Evolutionary conservation across 2,329 filamentous ascomycete genomes (phyloP).

Genomic region (Parascedosporium putredinis): DNA sequence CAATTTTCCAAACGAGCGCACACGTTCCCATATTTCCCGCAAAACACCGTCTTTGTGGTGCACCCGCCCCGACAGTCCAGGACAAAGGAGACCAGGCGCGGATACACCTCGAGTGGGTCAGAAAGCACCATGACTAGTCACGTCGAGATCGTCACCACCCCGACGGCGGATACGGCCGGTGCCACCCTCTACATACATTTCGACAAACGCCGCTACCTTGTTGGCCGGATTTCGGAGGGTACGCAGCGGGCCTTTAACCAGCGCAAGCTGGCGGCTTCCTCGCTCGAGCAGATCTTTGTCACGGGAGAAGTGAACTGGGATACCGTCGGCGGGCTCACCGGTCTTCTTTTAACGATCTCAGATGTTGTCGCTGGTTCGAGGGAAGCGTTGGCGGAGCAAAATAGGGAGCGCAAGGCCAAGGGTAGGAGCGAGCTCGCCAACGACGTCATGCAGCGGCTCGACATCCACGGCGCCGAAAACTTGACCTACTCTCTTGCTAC

Average conservation of each 20-base stretch:
- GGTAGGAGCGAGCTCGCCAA: conserved; percentile 20
- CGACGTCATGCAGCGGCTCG: conserved; percentile 29
- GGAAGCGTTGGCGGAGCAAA: conserved; percentile 28
- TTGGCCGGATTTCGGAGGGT: conserved; percentile 76
- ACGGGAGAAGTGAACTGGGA: conserved; percentile 68
- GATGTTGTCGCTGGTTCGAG: conserved; percentile 46
- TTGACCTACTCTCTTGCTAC: conserved; percentile 73
- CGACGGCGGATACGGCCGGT: conserved; percentile 80
- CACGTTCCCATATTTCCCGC: conserved; percentile 7
- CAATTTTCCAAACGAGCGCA: not conserved
- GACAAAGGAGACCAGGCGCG: not conserved
- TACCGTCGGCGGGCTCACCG: conserved; percentile 71
- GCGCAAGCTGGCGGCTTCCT: conserved; percentile 52
- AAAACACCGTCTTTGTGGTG: conserved; percentile 12
- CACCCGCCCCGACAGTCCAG: not conserved
- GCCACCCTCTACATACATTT: conserved; percentile 70
- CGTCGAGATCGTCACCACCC: conserved; percentile 67
- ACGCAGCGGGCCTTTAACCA: conserved; percentile 68
- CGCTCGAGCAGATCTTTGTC: conserved; percentile 70
- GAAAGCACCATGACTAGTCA: conserved; percentile 54
- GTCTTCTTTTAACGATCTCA: conserved; percentile 74
- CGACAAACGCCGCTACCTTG: conserved; percentile 71
- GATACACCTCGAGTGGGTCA: not conserved
- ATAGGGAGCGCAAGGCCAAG: conserved; percentile 29
- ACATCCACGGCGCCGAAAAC: conserved; percentile 74